Evolutionary conservation across 1,139 yeast species (phyloP).

Genomic region (Suhomyces chickasaworum): DNA sequence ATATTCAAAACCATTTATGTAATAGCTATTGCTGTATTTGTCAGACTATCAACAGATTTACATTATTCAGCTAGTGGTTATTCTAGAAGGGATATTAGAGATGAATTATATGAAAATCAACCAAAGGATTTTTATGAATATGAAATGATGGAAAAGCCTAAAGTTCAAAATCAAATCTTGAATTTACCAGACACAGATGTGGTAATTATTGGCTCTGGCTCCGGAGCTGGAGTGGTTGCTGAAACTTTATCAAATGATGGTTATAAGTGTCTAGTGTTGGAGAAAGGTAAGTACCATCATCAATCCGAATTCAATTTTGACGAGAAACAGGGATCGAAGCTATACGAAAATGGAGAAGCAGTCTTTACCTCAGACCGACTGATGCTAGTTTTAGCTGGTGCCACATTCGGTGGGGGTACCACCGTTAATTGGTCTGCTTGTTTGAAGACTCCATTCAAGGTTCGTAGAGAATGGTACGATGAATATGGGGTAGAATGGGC

Average conservation of each 20-base stretch:
- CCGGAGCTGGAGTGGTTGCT: slow-evolving; percentile 62
- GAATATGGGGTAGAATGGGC: slow-evolving; percentile 53
- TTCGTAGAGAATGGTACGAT: slow-evolving; percentile 58
- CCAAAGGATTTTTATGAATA: slow-evolving; percentile 31
- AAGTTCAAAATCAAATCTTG: slow-evolving; percentile 32
- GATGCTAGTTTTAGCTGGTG: slow-evolving; percentile 50
- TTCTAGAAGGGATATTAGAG: slow-evolving; percentile 37
- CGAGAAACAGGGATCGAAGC: slow-evolving; percentile 41
- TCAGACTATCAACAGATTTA: slow-evolving; percentile 32
- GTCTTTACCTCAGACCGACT: slow-evolving; percentile 39
- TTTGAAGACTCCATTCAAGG: slow-evolving; percentile 53
- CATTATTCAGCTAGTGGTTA: slow-evolving; percentile 39
- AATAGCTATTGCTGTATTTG: slow-evolving; percentile 29
- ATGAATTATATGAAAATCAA: slow-evolving; percentile 31
- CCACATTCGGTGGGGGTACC: slow-evolving; percentile 63
- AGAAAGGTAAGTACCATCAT: slow-evolving; percentile 52
- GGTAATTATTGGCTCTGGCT: slow-evolving; percentile 58
- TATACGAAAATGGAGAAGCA: slow-evolving; percentile 48
- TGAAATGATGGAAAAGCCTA: slow-evolving; percentile 37
- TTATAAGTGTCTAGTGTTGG: slow-evolving; percentile 49
- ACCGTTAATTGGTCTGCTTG: slow-evolving; percentile 68
- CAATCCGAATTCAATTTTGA: slow-evolving; percentile 39
- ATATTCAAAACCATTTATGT: slow-evolving; percentile 31
- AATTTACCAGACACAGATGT: slow-evolving; percentile 46
- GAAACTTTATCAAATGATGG: slow-evolving; percentile 51